These are phyloP conservation scores for Ceratobasidium sp. DNA, from an alignment of 1,284 basidiomycete species.

Conservation along the genomic window DNA sequence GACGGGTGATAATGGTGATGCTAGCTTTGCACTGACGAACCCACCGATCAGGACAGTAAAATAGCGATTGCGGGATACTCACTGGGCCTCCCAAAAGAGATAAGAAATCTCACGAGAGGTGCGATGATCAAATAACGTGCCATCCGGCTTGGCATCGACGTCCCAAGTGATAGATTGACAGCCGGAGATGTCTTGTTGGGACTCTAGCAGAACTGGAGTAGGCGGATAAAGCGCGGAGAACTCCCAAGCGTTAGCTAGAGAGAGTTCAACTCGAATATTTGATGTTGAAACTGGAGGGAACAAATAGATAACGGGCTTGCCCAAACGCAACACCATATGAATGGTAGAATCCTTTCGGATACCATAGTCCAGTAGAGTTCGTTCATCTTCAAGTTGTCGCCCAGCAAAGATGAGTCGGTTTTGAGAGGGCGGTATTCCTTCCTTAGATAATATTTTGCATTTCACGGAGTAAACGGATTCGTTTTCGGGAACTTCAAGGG, in stretches of 20 bases:
- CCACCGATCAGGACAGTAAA: not conserved
- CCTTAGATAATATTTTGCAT: not conserved
- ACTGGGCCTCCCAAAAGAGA: conserved; percentile 59
- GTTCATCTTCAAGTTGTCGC: conserved; percentile 57
- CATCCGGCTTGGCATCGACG: conserved; percentile 53
- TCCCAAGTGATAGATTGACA: conserved; percentile 54
- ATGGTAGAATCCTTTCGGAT: conserved; percentile 60
- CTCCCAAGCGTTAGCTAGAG: conserved; percentile 52
- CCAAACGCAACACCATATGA: conserved; percentile 10
- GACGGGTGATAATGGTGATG: not conserved
- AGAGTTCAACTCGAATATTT: conserved; percentile 49
- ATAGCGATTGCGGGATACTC: conserved; percentile 16
- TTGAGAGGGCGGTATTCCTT: conserved; percentile 62
- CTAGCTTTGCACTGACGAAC: not conserved
- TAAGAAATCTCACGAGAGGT: conserved; percentile 54
- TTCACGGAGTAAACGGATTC: not conserved
- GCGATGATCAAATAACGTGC: conserved; percentile 53
- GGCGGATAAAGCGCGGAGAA: conserved; percentile 53
- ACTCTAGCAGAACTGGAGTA: conserved; percentile 10
- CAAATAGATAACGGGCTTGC: conserved; percentile 51
- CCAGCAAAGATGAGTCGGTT: conserved; percentile 63
- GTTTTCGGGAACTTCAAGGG: not conserved
- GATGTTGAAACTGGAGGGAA: conserved; percentile 31
- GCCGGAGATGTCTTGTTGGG: not conserved
- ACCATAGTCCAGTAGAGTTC: conserved; percentile 64